Evolutionary conservation across 768 basidiomycete genomes (phyloP), one percentile per base, ranked within the genome.

Genomic region (Tulasnella sp.): DNA sequence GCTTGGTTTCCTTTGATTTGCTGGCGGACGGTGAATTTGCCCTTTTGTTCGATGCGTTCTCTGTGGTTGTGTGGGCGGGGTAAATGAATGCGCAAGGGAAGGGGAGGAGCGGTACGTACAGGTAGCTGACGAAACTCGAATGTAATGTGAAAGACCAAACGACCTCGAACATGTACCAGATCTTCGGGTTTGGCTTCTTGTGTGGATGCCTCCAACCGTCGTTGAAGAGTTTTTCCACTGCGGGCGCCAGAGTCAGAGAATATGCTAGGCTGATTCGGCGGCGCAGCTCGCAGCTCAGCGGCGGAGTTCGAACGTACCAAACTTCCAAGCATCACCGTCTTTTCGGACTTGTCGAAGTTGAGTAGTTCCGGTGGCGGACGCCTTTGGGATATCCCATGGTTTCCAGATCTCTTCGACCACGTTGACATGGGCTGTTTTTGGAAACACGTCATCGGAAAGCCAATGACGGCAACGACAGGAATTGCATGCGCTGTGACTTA

Each of bases 141-240:
- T 62, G 76, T 19, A 77, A 19, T 9, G 56, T 14, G 7, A 36
- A 2, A 31, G 76, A 62, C 58, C 48, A 39, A 24, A 62, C 62
- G 36, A 77, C 58, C 36, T 77, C 56, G 42, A 56, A 77, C 27
- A 77, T 71, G 42, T 38, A n/a, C 14, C 39, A 31, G 27, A 77
- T 58, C n/a, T 38, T 39, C 3, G 76, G 76, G 31, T 36, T 40
- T 10, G 76, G 76, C 40, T 62, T 46, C 40, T 77, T 77, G 39
- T 56, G 48, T 1, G 76, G 76, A 27, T 77, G 76, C 38, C 27
- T 21, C 76, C 76, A 77, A 31, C 76, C 76, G 14, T 58, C 58
- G 58, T 31, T n/a, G 56, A 77, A 77, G 39, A 56, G 52, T 34
- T 56, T 38, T 12, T 56, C 38, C 34, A 77, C 76, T 77, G 40